A percentile compares a stretch with the other conserved stretches of the same genome.
Evolutionary conservation across 805 yeast genomes (phyloP).

Genomic region (Candida coquimbonensis): DNA sequence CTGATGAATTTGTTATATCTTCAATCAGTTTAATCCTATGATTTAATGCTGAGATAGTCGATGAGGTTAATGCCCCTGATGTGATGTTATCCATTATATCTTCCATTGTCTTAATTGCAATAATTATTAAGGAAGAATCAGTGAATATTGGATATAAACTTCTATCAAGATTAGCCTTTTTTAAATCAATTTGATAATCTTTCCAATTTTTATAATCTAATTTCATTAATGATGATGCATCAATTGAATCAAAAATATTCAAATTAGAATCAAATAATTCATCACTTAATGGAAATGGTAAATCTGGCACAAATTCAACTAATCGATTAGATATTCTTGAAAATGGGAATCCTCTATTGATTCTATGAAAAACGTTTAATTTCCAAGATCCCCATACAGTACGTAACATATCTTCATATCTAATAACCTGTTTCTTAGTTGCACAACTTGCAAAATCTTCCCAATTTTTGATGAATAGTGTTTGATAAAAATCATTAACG

Average conservation of each 20-base stretch:
- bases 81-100: slow-evolving; percentile 29
- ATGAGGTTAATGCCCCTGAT: slow-evolving; percentile 20
- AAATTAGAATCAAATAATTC: slow-evolving; percentile 16
- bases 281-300: slow-evolving; percentile 30
- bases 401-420: slow-evolving; percentile 28
- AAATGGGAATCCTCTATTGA: slow-evolving; percentile 32
- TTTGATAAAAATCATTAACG: slow-evolving; percentile 9
- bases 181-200: slow-evolving; percentile 12
- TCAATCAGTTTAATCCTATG: slow-evolving; percentile 20
- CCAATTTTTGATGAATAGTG: slow-evolving; percentile 20
- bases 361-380: slow-evolving; percentile 27
- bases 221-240: slow-evolving; percentile 7
- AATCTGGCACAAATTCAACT: slow-evolving; percentile 24
- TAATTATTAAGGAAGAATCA: slow-evolving; percentile 26
- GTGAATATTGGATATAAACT: slow-evolving; percentile 7
- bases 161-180: slow-evolving; percentile 5
- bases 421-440: slow-evolving; percentile 27
- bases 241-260: slow-evolving; percentile 13
- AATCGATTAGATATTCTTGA: slow-evolving; percentile 10
- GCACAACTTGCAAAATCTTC: slow-evolving; percentile 19
- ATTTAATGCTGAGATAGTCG: slow-evolving; percentile 21
- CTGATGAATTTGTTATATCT: slow-evolving; percentile 9
- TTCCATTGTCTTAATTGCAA: slow-evolving; percentile 26
- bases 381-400: slow-evolving; percentile 35
- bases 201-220: slow-evolving; percentile 14